Evolutionary conservation across 768 basidiomycete genomes (phyloP).

Genomic region (Steccherinum ochraceum): DNA sequence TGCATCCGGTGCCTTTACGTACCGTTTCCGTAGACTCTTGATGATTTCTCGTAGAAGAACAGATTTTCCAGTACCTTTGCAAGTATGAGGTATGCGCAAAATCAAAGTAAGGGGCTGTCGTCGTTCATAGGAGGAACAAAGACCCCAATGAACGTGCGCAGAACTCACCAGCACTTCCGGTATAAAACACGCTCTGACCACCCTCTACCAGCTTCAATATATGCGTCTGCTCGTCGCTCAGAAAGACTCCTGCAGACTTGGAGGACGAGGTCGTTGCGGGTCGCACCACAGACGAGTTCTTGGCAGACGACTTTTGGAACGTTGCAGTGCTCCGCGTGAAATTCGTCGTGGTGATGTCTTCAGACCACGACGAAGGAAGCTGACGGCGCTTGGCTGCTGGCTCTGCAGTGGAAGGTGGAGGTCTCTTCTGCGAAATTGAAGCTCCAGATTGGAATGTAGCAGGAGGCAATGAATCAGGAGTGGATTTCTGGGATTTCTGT

Average conservation of each 20-base stretch:
- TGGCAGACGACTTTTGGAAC: constrained; percentile 5
- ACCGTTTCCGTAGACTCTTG: constrained; percentile 53
- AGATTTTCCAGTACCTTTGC: constrained; percentile 98
- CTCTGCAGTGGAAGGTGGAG: constrained; percentile 14
- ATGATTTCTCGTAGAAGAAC: constrained; percentile 93
- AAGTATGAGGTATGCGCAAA: background rate
- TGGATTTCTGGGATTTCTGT: constrained; percentile 10
- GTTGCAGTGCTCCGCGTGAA: constrained; percentile 3
- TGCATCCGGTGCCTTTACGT: constrained; percentile 51
- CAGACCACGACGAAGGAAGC: constrained; percentile 46
- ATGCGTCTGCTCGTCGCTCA: constrained; percentile 83
- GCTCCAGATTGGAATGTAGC: background rate
- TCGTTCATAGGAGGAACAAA: background rate
- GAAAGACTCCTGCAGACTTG: constrained; percentile 39
- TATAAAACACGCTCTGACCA: constrained; percentile 84
- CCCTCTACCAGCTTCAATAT: constrained; percentile 74
- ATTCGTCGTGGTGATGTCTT: constrained; percentile 3
- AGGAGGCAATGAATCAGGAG: constrained; percentile 13
- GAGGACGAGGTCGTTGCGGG: background rate
- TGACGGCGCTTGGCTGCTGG: constrained; percentile 46
- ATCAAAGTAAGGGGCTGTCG: constrained; percentile 12
- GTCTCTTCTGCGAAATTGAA: constrained; percentile 27
- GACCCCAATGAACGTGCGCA: too few species aligned
- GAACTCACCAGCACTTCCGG: constrained; percentile 87
- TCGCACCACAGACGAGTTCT: constrained; percentile 7